Evolutionary conservation across 306 rosid species (phyloP).

Genomic region (Medicago ruthenica): DNA sequence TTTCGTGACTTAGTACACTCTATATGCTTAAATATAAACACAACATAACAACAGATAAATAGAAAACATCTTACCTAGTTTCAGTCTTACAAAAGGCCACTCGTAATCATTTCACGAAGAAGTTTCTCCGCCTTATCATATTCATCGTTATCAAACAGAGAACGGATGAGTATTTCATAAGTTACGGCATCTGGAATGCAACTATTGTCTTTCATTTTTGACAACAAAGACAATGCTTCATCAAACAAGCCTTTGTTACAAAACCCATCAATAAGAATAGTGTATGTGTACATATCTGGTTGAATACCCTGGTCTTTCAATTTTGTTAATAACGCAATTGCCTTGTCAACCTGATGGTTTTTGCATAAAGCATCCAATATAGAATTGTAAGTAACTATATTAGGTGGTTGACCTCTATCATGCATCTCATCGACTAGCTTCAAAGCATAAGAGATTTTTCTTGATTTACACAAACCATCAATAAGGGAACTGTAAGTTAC

Average conservation of each 20-base stretch:
- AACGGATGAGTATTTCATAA: not conserved
- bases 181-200: not conserved
- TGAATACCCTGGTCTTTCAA: not conserved
- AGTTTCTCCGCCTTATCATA: not conserved
- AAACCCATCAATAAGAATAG: not conserved
- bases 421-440: not conserved
- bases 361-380: slow-evolving; percentile 3
- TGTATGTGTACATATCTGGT: not conserved
- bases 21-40: too few relatives aligned
- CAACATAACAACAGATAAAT: too few relatives aligned
- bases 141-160: not conserved
- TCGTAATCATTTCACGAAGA: not conserved
- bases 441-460: not conserved
- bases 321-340: not conserved
- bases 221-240: not conserved
- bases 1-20: too few relatives aligned
- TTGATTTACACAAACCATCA: not conserved
- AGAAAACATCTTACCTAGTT: not conserved
- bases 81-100: not conserved
- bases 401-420: not conserved
- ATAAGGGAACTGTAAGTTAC: not conserved
- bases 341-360: not conserved
- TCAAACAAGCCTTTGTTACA: not conserved
- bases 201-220: not conserved
- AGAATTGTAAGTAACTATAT: not conserved